Evolutionary conservation across 2,329 filamentous ascomycete species (phyloP), one percentile per base, ranked within the genome.

Genomic region (Pseudogymnoascus sp.): DNA sequence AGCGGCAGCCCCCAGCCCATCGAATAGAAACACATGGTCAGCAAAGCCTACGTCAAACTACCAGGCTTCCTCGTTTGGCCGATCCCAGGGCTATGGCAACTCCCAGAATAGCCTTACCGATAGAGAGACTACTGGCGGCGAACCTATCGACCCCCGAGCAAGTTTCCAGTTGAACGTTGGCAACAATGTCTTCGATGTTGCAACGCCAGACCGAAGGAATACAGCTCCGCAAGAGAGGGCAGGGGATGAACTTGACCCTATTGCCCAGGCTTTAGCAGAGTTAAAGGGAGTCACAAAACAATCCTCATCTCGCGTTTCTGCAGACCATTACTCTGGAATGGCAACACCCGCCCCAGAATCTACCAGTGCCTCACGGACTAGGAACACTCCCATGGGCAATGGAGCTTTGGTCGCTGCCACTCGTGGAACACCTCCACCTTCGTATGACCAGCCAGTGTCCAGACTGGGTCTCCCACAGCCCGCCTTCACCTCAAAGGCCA

Each of bases 111-210:
- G 63, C 11, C 69, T 73, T 68, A 70, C 65, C 67, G 74, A 76
- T 72, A 77, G 74, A 64, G 75, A 79, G n/a, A 81, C 78, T 68
- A 80, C 79, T 62, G 96, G 91, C 70, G 91, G 91, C 3, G 91
- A 96, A 62, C 89, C 90, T 1, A 93, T 95, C 38, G 95, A 97
- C 72, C 93, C 93, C 63, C 88, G 95, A 66, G 92, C 93, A 40
- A 96, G 89, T 73, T 87, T 97, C 70, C 93, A 96, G 65, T 82
- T 99, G 28, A 97, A 97, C 70, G 85, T 99, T 62, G 95, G 95
- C 6, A 91, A 96, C 70, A 99, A 99, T 70, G 91, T 99, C 9
- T 96, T 99, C 71, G 88, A 96, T 63, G 93, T 99, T 8, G 89
- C 90, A 11, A 89, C 89, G 7, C 88, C 91, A 0, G 90, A 93